Evolutionary conservation across 257 asterid species (phyloP), one percentile per base, ranked within the genome.

Genomic region (Knoxia roxburghii): DNA sequence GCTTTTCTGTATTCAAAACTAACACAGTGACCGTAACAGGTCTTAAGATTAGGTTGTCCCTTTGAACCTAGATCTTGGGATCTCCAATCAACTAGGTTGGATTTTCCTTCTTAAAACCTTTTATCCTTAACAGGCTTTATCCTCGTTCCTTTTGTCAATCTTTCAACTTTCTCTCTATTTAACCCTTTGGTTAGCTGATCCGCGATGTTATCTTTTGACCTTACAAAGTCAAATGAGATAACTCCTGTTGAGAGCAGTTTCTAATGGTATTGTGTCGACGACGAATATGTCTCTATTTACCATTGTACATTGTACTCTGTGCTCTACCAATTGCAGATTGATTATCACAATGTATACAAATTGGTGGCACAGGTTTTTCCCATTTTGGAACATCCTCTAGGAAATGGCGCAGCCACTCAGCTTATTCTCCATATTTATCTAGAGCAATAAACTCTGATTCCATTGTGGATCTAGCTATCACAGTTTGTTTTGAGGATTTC

Each of bases 401-500:
- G 13, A 60, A 60, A 6, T 60, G 5, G 4, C 48, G 24, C 14
- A 60, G 26, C 65, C 65, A 35, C 33, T 60, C 65, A 1, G 26
- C 65, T 23, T 60, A 9, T 60, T 60, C 26, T 1, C 49, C 65
- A 60, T 1, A 33, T 9, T 60, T 60, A 60, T 60, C 65, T 37
- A 60, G 18, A 6, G 65, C 15, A n/a, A 54, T 23, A 54, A 54
- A 54, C 60, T 54, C 60, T 3, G 15, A 54, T 54, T 54, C 60
- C 49, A 60, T 60, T 3, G 48, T 60, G 26, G 65, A 35, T 13
- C 65, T 33, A 3, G 65, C 26, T 32, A 60, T 60, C 2, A 14
- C 26, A 7, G 49, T 60, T 60, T 60, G 49, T 35, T 13, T 60
- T 33, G 65, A 3, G 48, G 65, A 60, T 33, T 60, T 60, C 65